Conservation (phyloP, 345 rosid genomes). For the Leavenworthia alabamica region DNA sequence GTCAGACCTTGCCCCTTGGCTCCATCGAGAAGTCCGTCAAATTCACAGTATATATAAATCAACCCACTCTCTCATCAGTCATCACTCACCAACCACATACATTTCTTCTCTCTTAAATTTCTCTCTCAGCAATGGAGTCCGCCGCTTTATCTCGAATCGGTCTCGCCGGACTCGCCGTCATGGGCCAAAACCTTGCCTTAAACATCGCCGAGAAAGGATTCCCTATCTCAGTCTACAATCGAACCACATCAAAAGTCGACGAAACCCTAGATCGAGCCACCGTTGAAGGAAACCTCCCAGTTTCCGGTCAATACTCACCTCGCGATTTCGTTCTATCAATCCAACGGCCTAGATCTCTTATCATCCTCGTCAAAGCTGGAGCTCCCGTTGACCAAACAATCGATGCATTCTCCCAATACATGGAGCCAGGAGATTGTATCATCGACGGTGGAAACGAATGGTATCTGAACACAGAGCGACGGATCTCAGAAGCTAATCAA, state of each 20-base stretch:
- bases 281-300: conserved; percentile 61
- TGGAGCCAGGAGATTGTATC: conserved; percentile 82
- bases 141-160: too few species aligned
- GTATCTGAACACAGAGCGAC: conserved; percentile 84
- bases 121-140: too few species aligned
- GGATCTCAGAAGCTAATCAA: conserved; percentile 45
- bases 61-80: too few species aligned
- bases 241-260: conserved; percentile 82
- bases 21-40: too few species aligned
- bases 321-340: conserved; percentile 84
- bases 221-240: conserved; percentile 90
- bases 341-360: conserved; percentile 75
- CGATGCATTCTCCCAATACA: conserved; percentile 56
- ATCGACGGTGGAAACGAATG: conserved; percentile 97
- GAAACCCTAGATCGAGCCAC: conserved; percentile 71
- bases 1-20: too few species aligned
- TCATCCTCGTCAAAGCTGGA: conserved; percentile 94
- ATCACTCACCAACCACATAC: too few species aligned
- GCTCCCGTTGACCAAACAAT: conserved; percentile 85
- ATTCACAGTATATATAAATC: too few species aligned
- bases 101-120: too few species aligned
- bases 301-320: conserved; percentile 63
- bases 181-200: conserved; percentile 91
- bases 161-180: too few species aligned
- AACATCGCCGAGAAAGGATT: conserved; percentile 92